phyloP scores from a whole-genome alignment of 202 grass and related monocot species.

The Schoenoplectus tabernaemontani region DNA sequence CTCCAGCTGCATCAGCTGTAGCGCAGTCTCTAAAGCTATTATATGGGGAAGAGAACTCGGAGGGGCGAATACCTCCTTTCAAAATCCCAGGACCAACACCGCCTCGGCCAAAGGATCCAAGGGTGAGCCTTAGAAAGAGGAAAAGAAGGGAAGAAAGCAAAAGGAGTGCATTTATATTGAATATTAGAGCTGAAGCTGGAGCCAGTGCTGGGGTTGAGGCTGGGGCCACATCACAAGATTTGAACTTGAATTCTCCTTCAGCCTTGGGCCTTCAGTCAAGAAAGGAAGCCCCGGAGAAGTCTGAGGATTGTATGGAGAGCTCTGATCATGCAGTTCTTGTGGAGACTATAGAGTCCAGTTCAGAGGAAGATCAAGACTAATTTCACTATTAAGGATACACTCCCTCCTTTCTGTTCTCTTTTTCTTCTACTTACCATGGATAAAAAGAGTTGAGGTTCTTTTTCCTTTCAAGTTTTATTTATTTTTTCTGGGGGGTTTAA shows the following conservation, averaged over 20 bases:
- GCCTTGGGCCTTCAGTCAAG: not conserved
- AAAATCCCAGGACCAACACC: conserved; percentile 43
- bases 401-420: not conserved
- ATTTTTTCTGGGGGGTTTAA: not conserved
- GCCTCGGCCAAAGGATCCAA: conserved; percentile 68
- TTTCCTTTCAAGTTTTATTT: not conserved
- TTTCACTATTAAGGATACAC: not conserved
- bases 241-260: conserved; percentile 18
- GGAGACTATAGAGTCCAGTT: conserved; percentile 8
- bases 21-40: conserved; percentile 69
- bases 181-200: not conserved
- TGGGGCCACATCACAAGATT: not conserved
- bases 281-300: conserved; percentile 15
- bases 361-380: conserved; percentile 14
- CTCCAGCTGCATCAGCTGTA: conserved; percentile 64
- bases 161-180: conserved; percentile 1
- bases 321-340: not conserved
- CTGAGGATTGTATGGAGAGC: not conserved
- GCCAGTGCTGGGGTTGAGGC: not conserved
- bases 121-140: conserved; percentile 61
- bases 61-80: conserved; percentile 62
- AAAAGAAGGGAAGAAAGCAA: conserved; percentile 21
- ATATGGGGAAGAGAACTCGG: conserved; percentile 63
- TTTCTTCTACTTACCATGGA: not conserved
- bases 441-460: conserved; percentile 8